Conservation (phyloP, 768 basidiomycete genomes). For the Trametes villosa region DNA sequence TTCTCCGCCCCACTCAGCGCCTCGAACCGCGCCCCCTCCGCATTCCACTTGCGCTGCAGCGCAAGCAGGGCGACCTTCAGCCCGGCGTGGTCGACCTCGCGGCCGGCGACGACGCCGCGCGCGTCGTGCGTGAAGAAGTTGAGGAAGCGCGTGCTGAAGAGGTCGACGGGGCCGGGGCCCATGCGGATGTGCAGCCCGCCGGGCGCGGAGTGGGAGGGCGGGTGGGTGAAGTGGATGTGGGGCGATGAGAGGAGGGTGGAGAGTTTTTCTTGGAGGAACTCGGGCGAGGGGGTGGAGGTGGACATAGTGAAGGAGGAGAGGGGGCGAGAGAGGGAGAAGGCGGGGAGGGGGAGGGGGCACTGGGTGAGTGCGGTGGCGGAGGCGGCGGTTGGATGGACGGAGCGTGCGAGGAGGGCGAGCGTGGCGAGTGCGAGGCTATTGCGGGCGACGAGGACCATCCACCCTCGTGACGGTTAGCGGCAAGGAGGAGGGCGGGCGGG, state of each 20-base stretch:
- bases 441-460: conserved; percentile 9
- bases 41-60: conserved; percentile 33
- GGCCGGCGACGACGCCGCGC: conserved; percentile 28
- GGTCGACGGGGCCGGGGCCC: conserved; percentile 36
- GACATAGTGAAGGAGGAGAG: conserved; percentile 14
- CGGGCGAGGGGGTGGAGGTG: conserved; percentile 19
- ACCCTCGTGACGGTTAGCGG: background rate
- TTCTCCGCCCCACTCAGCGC: conserved; percentile 2
- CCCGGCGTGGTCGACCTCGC: conserved; percentile 30
- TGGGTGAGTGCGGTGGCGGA: background rate
- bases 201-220: conserved; percentile 17
- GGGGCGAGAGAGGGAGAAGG: conserved; percentile 7
- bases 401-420: background rate
- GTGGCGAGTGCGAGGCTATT: background rate
- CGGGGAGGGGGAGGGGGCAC: conserved; percentile 7
- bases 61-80: conserved; percentile 32
- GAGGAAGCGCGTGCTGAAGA: conserved; percentile 35
- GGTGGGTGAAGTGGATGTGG: conserved; percentile 35
- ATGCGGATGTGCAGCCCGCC: conserved; percentile 27
- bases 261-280: conserved; percentile 31
- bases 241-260: conserved; percentile 32
- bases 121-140: conserved; percentile 33
- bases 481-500: background rate
- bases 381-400: background rate
- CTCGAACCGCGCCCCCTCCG: conserved; percentile 23